A percentile compares a stretch with the other conserved stretches of the same genome.
phyloP scores from a whole-genome alignment of 257 asterid species.

The Solanum infundibuliforme region DNA sequence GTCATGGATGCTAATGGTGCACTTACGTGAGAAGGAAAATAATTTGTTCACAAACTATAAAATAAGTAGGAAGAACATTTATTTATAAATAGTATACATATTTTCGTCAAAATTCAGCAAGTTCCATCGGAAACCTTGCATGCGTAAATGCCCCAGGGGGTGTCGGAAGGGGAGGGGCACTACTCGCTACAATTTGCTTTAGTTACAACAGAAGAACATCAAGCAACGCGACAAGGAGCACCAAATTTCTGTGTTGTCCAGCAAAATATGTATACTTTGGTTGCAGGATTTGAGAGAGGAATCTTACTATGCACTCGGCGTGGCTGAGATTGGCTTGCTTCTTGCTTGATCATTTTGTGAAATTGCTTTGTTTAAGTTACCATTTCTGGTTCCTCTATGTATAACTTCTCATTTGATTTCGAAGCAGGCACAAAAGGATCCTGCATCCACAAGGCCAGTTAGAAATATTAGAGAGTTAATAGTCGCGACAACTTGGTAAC shows the following conservation, averaged over 20 bases:
- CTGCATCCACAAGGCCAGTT: not conserved
- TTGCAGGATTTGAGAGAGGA: not conserved
- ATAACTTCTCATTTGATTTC: not conserved
- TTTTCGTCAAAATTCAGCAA: not conserved
- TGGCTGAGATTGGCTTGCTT: not conserved
- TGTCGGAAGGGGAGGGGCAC: not conserved
- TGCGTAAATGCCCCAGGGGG: not conserved
- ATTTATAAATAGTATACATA: not conserved
- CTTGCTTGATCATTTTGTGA: not conserved
- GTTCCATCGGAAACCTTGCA: not conserved
- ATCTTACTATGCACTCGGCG: not conserved
- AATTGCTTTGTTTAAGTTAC: not conserved
- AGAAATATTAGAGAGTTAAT: not conserved
- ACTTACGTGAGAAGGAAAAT: not conserved
- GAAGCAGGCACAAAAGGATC: not conserved
- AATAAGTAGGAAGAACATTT: not conserved
- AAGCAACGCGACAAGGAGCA: not conserved
- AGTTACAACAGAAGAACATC: not conserved
- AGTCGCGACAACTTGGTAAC: not conserved
- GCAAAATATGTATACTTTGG: not conserved
- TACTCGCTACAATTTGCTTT: not conserved
- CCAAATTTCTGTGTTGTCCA: not conserved
- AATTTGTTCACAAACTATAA: too few species aligned
- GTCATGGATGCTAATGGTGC: not conserved
- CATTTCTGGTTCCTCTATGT: not conserved